These are phyloP conservation scores for Solanum appendiculatum DNA, from an alignment of 257 asterid genomes.

Conservation along the genomic window DNA sequence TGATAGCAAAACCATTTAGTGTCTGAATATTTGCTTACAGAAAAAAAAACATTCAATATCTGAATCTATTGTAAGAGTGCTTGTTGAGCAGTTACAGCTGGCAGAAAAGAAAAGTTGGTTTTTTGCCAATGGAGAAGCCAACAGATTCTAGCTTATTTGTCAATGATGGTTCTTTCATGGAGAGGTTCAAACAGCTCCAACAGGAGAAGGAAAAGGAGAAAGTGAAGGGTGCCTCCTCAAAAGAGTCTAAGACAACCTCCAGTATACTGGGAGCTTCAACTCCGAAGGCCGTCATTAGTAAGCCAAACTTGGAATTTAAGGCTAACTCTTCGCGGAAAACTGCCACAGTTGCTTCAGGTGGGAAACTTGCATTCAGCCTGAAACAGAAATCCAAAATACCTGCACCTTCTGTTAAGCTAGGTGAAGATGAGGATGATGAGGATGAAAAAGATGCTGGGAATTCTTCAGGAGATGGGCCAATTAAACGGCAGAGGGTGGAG, in stretches of 20 bases:
- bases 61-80: slow-evolving; percentile 61
- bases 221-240: slow-evolving; percentile 23
- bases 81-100: slow-evolving; percentile 54
- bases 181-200: slow-evolving; percentile 90
- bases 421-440: slow-evolving; percentile 74
- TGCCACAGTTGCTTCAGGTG: slow-evolving; percentile 38
- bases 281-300: slow-evolving; percentile 59
- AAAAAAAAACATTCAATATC: slow-evolving; percentile 11
- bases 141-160: slow-evolving; percentile 53
- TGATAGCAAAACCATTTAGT: background rate
- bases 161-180: slow-evolving; percentile 97
- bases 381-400: slow-evolving; percentile 74
- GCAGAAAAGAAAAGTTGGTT: slow-evolving; percentile 26
- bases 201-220: slow-evolving; percentile 50
- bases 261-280: slow-evolving; percentile 34
- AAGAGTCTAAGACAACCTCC: slow-evolving; percentile 33
- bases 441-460: slow-evolving; percentile 52
- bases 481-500: slow-evolving; percentile 60
- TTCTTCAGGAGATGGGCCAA: slow-evolving; percentile 49
- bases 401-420: slow-evolving; percentile 62
- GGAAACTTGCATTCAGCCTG: slow-evolving; percentile 92
- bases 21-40: background rate
- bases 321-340: slow-evolving; percentile 28
- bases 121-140: slow-evolving; percentile 63
- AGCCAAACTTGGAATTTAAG: slow-evolving; percentile 33